These are phyloP conservation scores for Collybiopsis luxurians DNA, from an alignment of 768 basidiomycete species.

Conservation along the genomic window DNA sequence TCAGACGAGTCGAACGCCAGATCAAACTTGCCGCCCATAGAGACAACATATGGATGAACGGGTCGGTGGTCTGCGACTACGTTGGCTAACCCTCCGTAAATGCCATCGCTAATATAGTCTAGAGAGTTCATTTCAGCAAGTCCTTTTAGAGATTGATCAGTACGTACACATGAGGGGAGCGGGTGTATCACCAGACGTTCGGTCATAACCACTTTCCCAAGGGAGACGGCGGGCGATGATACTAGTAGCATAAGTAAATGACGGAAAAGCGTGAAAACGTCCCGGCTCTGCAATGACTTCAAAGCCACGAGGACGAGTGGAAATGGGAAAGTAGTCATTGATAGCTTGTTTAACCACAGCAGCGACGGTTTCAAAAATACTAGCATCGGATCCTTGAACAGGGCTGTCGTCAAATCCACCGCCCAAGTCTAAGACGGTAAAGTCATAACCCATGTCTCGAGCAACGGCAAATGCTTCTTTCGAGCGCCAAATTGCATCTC, in stretches of 20 bases:
- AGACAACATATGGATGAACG: not conserved
- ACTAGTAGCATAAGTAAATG: conserved; percentile 69
- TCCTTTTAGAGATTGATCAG: not conserved
- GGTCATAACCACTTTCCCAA: not conserved
- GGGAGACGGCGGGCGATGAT: conserved; percentile 51
- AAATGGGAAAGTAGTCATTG: conserved; percentile 45
- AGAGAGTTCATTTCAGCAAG: not conserved
- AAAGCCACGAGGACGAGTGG: conserved; percentile 42
- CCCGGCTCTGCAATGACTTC: conserved; percentile 75
- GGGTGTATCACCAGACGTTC: not conserved
- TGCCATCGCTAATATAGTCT: not conserved
- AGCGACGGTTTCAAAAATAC: conserved; percentile 58
- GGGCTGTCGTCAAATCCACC: conserved; percentile 66
- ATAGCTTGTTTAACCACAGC: conserved; percentile 53
- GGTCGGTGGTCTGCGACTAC: not conserved
- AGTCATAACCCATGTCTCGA: conserved; percentile 55
- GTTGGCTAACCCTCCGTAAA: not conserved
- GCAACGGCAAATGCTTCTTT: conserved; percentile 67
- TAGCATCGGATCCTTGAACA: conserved; percentile 9
- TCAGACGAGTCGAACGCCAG: conserved; percentile 19
- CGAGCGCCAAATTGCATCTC: conserved; percentile 65
- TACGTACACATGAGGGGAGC: not conserved
- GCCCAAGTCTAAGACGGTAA: conserved; percentile 67
- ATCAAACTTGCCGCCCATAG: not conserved
- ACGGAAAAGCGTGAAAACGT: conserved; percentile 65